These are phyloP conservation scores for Pichia pseudocactophila DNA, from an alignment of 805 yeast species.

Conservation along the genomic window DNA sequence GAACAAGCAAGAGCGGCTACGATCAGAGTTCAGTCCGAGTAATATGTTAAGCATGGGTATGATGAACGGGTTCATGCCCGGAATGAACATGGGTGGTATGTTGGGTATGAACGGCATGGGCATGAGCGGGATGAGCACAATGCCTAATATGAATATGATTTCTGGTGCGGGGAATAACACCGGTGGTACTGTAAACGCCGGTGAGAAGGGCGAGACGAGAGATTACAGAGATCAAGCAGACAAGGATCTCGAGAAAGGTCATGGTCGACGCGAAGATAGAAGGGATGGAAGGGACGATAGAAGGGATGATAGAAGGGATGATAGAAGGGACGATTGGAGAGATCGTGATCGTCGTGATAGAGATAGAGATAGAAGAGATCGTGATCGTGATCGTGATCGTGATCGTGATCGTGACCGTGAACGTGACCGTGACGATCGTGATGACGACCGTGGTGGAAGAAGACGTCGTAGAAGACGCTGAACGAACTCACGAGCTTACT, in stretches of 20 bases:
- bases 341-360: too few species aligned
- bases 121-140: constrained; percentile 11
- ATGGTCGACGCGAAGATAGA: not conserved
- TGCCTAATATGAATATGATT: constrained; percentile 18
- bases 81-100: constrained; percentile 19
- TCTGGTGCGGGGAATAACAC: constrained; percentile 7
- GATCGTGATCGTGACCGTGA: constrained; percentile 11
- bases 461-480: constrained; percentile 11
- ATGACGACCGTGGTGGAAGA: constrained; percentile 4
- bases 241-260: constrained; percentile 19
- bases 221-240: constrained; percentile 25
- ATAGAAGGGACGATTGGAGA: constrained; percentile 6
- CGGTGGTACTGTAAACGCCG: not conserved
- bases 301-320: constrained; percentile 1
- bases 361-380: constrained; percentile 4
- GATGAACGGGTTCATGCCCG: constrained; percentile 7
- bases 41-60: constrained; percentile 43
- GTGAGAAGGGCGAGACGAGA: constrained; percentile 5
- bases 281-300: constrained; percentile 5
- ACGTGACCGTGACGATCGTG: constrained; percentile 6
- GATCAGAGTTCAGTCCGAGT: constrained; percentile 76
- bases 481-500: not conserved
- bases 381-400: constrained; percentile 7
- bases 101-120: constrained; percentile 25
- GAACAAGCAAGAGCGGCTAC: constrained; percentile 70